Base-by-base conservation (phyloP, 169 alveolate genomes). In the Plasmodium adleri region DNA sequence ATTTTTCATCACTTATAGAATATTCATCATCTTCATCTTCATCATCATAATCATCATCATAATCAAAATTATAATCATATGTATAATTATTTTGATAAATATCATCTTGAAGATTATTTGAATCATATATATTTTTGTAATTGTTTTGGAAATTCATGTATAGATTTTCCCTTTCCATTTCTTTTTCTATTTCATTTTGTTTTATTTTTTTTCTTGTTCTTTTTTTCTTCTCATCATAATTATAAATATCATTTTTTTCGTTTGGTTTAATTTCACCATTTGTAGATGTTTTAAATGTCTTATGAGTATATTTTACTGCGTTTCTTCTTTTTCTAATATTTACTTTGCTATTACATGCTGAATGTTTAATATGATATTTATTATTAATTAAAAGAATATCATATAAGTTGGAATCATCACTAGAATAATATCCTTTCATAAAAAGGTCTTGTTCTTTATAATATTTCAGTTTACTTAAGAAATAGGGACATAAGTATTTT, bases 351-450 rank as follows among this genome's bases (percentile, higher is more conserved):
- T 15, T 47, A 15, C 45, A 22, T 1, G 64, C 3, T 12, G 62
- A 59, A 10, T 63, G 7, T 43, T 28, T 20, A 28, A 54, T 32
- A 49, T 75, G 62, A 45, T 70, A 50, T 10, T 70, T 62, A 62
- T 67, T 75, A 8, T 74, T 45, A 45, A 75, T 39, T 15, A 75
- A 75, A 9, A 75, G 8, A 10, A 75, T 32, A 8, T 75, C 88
- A 63, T 75, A 75, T 39, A 75, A 1, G 24, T 62, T 75, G 52
- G 88, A 39, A 67, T 75, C 88, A 75, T 75, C 88, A 47, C 70
- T 50, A n/a, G 76, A 47, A 43, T 75, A 75, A 22, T 75, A 75
- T 28, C 88, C 88, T 75, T 75, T 75, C 76, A 75, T 75, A 4
- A 75, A 67, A 15, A 75, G 63, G 58, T 75, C 88, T 20, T 75